phyloP scores from a whole-genome alignment of 129 eudicot genomes.

The Flaveria brownii region DNA sequence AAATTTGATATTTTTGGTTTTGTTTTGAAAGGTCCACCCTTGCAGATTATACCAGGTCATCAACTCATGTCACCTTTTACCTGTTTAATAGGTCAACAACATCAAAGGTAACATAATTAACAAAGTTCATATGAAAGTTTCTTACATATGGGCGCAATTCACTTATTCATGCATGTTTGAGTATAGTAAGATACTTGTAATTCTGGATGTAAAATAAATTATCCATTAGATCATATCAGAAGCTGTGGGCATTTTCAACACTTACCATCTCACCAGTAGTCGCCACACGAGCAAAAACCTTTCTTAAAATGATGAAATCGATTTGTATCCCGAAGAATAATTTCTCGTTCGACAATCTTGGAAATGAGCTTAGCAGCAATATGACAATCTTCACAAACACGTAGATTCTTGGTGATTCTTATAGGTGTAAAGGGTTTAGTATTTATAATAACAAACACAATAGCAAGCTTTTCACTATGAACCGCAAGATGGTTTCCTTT shows the following conservation, averaged over 20 bases:
- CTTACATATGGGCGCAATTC: too few species aligned
- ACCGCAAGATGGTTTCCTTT: conserved; percentile 64
- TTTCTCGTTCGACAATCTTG: conserved; percentile 55
- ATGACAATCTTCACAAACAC: conserved; percentile 89
- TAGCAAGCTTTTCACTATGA: conserved; percentile 86
- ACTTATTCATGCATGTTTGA: too few species aligned
- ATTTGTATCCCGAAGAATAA: conserved; percentile 71
- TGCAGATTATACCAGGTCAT: too few species aligned
- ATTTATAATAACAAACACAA: conserved; percentile 63
- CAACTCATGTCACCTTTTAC: too few species aligned
- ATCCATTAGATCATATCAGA: neutral
- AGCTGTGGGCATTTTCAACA: neutral
- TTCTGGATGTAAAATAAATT: neutral
- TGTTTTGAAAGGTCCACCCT: too few species aligned
- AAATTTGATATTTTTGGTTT: too few species aligned
- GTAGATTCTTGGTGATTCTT: conserved; percentile 72
- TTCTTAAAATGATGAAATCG: conserved; percentile 67
- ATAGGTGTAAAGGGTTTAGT: conserved; percentile 53
- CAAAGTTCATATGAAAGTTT: too few species aligned
- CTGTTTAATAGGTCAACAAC: neutral
- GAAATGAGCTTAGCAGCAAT: conserved; percentile 70
- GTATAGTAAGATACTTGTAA: too few species aligned
- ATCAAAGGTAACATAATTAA: neutral
- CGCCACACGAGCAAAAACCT: conserved; percentile 79
- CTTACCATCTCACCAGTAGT: conserved; percentile 89